Evolutionary conservation across 345 rosid species (phyloP).

Genomic region (Gossypium thurberi): DNA sequence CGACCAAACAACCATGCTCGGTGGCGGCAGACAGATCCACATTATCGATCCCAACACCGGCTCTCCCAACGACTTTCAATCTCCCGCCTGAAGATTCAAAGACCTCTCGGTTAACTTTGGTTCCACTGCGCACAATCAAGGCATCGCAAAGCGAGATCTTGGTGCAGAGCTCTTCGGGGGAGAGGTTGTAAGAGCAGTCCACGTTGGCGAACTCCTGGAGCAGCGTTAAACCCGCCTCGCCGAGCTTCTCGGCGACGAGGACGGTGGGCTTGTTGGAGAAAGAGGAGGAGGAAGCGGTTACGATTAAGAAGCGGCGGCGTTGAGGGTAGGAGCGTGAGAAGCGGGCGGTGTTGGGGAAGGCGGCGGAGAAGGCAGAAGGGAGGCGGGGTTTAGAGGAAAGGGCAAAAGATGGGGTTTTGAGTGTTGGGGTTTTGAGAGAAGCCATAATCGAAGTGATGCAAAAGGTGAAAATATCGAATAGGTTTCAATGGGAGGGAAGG

Average conservation of each 20-base stretch:
- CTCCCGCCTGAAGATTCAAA: slow-evolving; percentile 75
- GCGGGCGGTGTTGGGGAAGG: slow-evolving; percentile 16
- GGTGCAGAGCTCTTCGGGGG: slow-evolving; percentile 78
- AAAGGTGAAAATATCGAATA: neutral
- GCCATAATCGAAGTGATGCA: slow-evolving; percentile 15
- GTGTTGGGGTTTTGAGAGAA: slow-evolving; percentile 26
- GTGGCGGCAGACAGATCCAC: slow-evolving; percentile 93
- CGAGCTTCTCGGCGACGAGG: slow-evolving; percentile 82
- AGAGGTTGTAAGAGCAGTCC: slow-evolving; percentile 74
- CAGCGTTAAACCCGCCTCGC: slow-evolving; percentile 59
- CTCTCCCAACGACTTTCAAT: slow-evolving; percentile 87
- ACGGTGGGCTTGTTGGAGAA: slow-evolving; percentile 61
- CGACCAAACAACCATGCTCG: slow-evolving; percentile 82
- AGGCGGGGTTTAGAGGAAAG: slow-evolving; percentile 27
- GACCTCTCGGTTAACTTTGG: slow-evolving; percentile 70
- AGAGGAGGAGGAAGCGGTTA: slow-evolving; percentile 25
- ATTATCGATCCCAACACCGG: slow-evolving; percentile 91
- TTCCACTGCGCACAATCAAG: slow-evolving; percentile 74
- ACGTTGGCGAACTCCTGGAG: slow-evolving; percentile 59
- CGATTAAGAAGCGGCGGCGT: slow-evolving; percentile 13
- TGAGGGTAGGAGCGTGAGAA: slow-evolving; percentile 19
- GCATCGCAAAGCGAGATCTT: slow-evolving; percentile 93
- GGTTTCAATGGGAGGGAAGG: neutral
- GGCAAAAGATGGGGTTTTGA: slow-evolving; percentile 30
- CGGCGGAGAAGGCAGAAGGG: slow-evolving; percentile 23